Evolutionary conservation across 768 basidiomycete species (phyloP).

Genomic region (Hygrophoropsis aurantiaca): DNA sequence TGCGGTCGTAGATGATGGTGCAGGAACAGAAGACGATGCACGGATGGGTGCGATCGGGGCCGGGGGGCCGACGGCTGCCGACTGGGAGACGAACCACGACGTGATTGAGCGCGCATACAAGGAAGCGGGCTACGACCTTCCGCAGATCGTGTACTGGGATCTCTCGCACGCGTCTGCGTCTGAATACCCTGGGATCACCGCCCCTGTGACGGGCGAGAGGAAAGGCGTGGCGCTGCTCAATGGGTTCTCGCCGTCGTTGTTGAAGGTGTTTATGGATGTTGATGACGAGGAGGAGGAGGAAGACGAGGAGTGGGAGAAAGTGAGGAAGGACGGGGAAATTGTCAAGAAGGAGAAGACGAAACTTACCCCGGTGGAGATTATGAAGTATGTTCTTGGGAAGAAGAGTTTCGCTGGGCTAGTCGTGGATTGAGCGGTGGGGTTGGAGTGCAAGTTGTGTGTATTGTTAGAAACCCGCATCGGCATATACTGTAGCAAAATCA

Average conservation of each 20-base stretch:
- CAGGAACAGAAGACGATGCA: too few species aligned
- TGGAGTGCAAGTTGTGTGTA: too few species aligned
- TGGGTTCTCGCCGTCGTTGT: slow-evolving; percentile 68
- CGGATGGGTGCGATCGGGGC: too few species aligned
- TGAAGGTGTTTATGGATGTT: slow-evolving; percentile 73
- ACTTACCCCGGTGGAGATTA: slow-evolving; percentile 43
- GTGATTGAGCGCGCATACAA: slow-evolving; percentile 52
- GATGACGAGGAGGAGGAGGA: slow-evolving; percentile 32
- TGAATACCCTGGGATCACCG: slow-evolving; percentile 23
- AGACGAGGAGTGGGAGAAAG: slow-evolving; percentile 34
- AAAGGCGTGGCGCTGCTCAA: slow-evolving; percentile 69
- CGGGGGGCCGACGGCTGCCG: too few species aligned
- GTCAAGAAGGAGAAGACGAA: slow-evolving; percentile 21
- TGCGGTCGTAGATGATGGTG: too few species aligned
- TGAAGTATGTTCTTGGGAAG: slow-evolving; percentile 47
- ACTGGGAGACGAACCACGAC: slow-evolving; percentile 67
- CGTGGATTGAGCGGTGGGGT: too few species aligned
- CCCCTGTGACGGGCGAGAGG: slow-evolving; percentile 50
- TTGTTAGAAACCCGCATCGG: too few species aligned
- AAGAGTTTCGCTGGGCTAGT: slow-evolving; percentile 54
- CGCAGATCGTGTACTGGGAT: slow-evolving; percentile 76
- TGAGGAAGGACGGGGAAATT: slow-evolving; percentile 24
- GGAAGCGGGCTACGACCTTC: slow-evolving; percentile 67
- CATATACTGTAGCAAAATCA: too few species aligned
- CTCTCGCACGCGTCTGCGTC: slow-evolving; percentile 28